phyloP scores from a whole-genome alignment of 345 rosid genomes.

The Dipteronia sinensis region DNA sequence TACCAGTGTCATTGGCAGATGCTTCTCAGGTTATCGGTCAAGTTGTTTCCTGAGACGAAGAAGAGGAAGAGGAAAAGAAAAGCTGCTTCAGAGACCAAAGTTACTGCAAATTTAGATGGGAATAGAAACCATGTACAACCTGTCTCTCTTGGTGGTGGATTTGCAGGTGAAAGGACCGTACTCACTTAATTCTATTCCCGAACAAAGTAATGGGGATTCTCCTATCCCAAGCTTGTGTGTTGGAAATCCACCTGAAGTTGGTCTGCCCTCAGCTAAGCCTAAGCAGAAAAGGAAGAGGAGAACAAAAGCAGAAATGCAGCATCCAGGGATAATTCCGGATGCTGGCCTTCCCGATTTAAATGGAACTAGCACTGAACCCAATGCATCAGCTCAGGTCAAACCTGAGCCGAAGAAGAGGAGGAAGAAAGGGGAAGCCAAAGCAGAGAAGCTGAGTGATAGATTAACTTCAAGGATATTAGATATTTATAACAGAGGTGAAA shows the following conservation, averaged over 20 bases:
- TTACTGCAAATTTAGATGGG: constrained; percentile 8
- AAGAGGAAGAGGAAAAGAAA: constrained; percentile 33
- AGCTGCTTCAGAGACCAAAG: constrained; percentile 22
- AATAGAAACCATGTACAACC: constrained; percentile 28
- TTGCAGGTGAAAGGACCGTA: constrained; percentile 48
- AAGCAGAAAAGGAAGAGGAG: constrained; percentile 51
- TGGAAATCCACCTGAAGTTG: constrained; percentile 21
- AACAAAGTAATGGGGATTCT: constrained; percentile 29
- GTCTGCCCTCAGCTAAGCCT: constrained; percentile 28
- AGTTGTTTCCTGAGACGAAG: constrained; percentile 25
- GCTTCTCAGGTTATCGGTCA: constrained; percentile 14
- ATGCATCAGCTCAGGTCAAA: constrained; percentile 32
- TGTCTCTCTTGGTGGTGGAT: constrained; percentile 34
- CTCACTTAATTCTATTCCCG: constrained; percentile 30
- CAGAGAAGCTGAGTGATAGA: constrained; percentile 14
- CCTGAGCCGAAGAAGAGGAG: constrained; percentile 44
- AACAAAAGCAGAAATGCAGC: constrained; percentile 40
- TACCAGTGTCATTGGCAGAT: constrained; percentile 18
- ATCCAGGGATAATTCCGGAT: constrained; percentile 17
- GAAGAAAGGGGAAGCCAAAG: constrained; percentile 38
- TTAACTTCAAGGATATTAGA: constrained; percentile 14
- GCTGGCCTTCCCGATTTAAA: constrained; percentile 64
- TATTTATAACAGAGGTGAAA: constrained; percentile 14
- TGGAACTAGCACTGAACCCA: constrained; percentile 41
- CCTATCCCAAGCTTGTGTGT: not conserved